Evolutionary conservation across 2,329 filamentous ascomycete genomes (phyloP).

Genomic region (Apiospora sp.): DNA sequence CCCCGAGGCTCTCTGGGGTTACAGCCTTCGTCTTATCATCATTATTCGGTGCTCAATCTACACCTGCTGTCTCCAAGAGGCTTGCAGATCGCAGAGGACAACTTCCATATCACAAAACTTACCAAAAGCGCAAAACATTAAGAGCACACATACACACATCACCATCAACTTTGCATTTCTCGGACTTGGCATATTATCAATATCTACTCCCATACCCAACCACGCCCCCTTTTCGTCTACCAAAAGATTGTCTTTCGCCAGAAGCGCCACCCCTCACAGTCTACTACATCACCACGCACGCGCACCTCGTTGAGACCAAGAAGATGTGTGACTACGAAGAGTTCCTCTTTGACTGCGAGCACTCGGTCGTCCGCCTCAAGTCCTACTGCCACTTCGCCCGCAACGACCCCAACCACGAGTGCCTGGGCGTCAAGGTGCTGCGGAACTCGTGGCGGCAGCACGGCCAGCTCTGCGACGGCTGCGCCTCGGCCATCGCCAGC

Average conservation of each 20-base stretch:
- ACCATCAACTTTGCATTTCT: background rate
- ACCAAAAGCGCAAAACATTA: background rate
- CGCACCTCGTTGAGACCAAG: background rate
- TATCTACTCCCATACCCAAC: background rate
- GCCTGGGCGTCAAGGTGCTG: constrained; percentile 72
- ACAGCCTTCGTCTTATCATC: background rate
- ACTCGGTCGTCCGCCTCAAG: constrained; percentile 66
- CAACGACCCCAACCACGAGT: constrained; percentile 74
- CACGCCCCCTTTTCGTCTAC: background rate
- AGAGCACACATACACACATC: background rate
- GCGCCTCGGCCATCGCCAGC: constrained; percentile 37
- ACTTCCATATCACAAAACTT: background rate
- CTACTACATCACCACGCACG: background rate
- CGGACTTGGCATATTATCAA: background rate
- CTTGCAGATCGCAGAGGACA: too few species aligned
- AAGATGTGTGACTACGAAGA: constrained; percentile 76
- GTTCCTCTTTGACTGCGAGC: constrained; percentile 71
- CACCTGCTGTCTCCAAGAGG: background rate
- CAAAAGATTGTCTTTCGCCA: background rate
- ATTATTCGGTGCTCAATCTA: background rate
- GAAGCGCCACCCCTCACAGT: background rate
- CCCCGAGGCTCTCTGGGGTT: background rate
- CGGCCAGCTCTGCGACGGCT: constrained; percentile 59
- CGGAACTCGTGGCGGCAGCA: constrained; percentile 66
- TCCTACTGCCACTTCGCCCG: constrained; percentile 79